phyloP scores from a whole-genome alignment of 257 asterid genomes.

The Voacanga thouarsii region DNA sequence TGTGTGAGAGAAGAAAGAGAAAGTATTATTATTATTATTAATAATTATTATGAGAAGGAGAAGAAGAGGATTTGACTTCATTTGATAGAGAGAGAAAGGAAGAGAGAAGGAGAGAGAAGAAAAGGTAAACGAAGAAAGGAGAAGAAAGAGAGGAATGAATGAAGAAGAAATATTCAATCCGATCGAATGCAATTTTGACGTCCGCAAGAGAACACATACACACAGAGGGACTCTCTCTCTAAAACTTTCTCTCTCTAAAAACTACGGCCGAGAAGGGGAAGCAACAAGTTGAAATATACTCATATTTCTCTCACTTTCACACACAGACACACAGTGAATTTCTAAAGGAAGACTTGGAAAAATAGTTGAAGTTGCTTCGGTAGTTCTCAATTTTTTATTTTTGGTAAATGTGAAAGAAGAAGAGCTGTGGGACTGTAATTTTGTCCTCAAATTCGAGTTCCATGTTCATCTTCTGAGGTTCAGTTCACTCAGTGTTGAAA shows the following conservation, averaged over 20 bases:
- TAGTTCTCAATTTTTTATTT: neutral
- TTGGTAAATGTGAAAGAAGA: constrained; percentile 9
- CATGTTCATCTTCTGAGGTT: constrained; percentile 7
- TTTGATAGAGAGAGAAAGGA: constrained; percentile 9
- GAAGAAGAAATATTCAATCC: constrained; percentile 37
- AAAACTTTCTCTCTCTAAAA: constrained; percentile 30
- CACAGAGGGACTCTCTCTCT: constrained; percentile 13
- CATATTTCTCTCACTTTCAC: constrained; percentile 9
- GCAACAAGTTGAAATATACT: constrained; percentile 11
- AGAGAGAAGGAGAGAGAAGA: constrained; percentile 9
- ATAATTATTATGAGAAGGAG: constrained; percentile 14
- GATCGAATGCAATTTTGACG: constrained; percentile 43
- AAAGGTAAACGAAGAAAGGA: constrained; percentile 5
- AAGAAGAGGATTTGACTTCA: constrained; percentile 42
- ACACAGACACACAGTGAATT: constrained; percentile 5
- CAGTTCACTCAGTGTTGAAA: constrained; percentile 14
- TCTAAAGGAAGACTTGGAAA: constrained; percentile 1
- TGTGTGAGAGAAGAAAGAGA: constrained; percentile 7
- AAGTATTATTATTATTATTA: neutral
- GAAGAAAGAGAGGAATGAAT: constrained; percentile 19
- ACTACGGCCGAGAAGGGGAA: constrained; percentile 25
- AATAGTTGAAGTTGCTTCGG: neutral
- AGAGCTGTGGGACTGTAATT: constrained; percentile 4
- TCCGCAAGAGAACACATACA: constrained; percentile 36
- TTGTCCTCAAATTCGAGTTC: constrained; percentile 7